These are phyloP conservation scores for Rhizopus stolonifer DNA, from an alignment of 371 early-diverging fungal genomes.

Conservation along the genomic window DNA sequence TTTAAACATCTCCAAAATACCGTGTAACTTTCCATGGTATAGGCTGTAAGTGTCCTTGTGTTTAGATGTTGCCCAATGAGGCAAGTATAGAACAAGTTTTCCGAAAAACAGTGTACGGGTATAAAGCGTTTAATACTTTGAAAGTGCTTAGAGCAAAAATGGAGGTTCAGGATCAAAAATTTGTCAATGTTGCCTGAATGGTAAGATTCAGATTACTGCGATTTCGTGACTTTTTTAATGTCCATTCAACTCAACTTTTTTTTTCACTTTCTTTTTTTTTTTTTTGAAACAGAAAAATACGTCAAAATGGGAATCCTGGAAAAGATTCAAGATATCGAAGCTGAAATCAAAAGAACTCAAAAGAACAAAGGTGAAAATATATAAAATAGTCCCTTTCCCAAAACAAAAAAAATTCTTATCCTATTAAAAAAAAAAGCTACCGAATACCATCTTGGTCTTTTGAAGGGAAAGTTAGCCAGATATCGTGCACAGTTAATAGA, in stretches of 20 bases:
- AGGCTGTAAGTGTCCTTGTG: too few relatives aligned
- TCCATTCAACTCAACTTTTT: neutral
- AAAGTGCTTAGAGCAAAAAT: too few relatives aligned
- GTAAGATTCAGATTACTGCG: too few relatives aligned
- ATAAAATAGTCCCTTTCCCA: too few relatives aligned
- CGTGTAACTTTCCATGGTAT: too few relatives aligned
- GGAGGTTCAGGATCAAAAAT: too few relatives aligned
- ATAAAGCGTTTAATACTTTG: too few relatives aligned
- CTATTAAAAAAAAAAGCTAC: slow-evolving; percentile 60
- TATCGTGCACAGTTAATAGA: slow-evolving; percentile 94
- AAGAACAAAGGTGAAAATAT: slow-evolving; percentile 77
- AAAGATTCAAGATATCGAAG: slow-evolving; percentile 88
- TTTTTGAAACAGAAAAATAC: neutral
- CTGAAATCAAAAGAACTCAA: slow-evolving; percentile 86
- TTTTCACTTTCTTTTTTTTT: neutral
- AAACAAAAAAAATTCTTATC: neutral
- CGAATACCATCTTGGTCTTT: slow-evolving; percentile 94
- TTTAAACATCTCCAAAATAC: too few relatives aligned
- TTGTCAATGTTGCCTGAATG: too few relatives aligned
- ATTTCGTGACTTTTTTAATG: neutral
- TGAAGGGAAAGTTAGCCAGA: slow-evolving; percentile 96
- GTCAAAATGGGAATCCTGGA: slow-evolving; percentile 89
- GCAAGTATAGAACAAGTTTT: too few relatives aligned
- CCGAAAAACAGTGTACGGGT: too few relatives aligned
- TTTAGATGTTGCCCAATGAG: too few relatives aligned